Conservation (phyloP, 768 basidiomycete species). For the Dacryopinax spathularia region DNA sequence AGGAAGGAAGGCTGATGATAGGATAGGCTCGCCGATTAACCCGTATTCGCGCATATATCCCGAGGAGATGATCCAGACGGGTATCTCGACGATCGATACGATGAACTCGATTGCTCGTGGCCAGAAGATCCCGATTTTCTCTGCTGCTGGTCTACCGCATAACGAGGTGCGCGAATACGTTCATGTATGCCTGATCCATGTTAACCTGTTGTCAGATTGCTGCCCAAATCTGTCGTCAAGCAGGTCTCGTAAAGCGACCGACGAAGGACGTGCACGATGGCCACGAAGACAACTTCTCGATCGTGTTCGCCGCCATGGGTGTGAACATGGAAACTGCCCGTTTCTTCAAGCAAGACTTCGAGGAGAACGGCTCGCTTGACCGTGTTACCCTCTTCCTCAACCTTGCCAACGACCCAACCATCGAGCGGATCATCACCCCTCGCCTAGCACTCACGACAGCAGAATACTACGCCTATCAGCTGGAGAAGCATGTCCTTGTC, state of each 20-base stretch:
- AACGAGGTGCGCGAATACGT: constrained; percentile 58
- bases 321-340: constrained; percentile 99
- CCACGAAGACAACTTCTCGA: constrained; percentile 99
- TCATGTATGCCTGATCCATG: neutral
- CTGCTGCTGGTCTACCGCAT: constrained; percentile 94
- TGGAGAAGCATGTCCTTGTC: constrained; percentile 98
- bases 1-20: constrained; percentile 2
- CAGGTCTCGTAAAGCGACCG: constrained; percentile 89
- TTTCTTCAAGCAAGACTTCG: constrained; percentile 99
- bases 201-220: constrained; percentile 54
- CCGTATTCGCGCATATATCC: constrained; percentile 97
- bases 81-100: constrained; percentile 93
- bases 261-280: constrained; percentile 97
- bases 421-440: constrained; percentile 98
- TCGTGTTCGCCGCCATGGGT: constrained; percentile 99
- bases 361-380: constrained; percentile 94
- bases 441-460: constrained; percentile 95
- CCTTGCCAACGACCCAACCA: constrained; percentile 96
- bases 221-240: constrained; percentile 99
- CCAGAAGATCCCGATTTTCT: constrained; percentile 99
- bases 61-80: constrained; percentile 99
- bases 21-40: constrained; percentile 87
- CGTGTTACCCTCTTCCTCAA: constrained; percentile 97
- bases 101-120: constrained; percentile 99
- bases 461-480: constrained; percentile 98